Evolutionary conservation across 495 filamentous ascomycete species (phyloP).

Genomic region (Oleoguttula mirabilis): DNA sequence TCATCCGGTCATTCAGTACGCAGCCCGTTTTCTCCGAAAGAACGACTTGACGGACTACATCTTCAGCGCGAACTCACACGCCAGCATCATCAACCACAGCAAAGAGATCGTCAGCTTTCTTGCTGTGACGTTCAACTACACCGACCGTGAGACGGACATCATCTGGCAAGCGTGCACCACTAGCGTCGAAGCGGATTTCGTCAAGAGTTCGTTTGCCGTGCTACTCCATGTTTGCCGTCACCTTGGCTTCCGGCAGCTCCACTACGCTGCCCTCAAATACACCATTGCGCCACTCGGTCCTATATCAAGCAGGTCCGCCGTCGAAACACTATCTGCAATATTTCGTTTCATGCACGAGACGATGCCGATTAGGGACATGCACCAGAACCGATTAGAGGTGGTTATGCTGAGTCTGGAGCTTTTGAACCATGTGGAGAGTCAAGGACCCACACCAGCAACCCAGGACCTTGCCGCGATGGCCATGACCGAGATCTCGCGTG

Average conservation of each 20-base stretch:
- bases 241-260: constrained; percentile 41
- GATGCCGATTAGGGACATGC: background rate
- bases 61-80: constrained; percentile 82
- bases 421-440: background rate
- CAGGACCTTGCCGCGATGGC: background rate
- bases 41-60: constrained; percentile 70
- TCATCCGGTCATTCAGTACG: constrained; percentile 47
- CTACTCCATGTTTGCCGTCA: constrained; percentile 52
- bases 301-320: constrained; percentile 43
- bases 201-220: constrained; percentile 68
- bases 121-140: constrained; percentile 67
- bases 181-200: constrained; percentile 74
- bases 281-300: constrained; percentile 49
- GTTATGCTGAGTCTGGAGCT: background rate
- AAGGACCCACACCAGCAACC: background rate
- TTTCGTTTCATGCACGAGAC: constrained; percentile 13
- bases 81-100: constrained; percentile 70
- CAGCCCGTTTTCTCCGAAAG: constrained; percentile 53
- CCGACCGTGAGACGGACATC: constrained; percentile 56
- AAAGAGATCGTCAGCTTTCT: constrained; percentile 80
- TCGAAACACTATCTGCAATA: constrained; percentile 23
- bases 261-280: constrained; percentile 67
- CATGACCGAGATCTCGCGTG: background rate
- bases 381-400: background rate
- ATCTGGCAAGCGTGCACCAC: constrained; percentile 77